phyloP scores from a whole-genome alignment of 73 alveolate species.

The Tetrahymena thermophila region DNA sequence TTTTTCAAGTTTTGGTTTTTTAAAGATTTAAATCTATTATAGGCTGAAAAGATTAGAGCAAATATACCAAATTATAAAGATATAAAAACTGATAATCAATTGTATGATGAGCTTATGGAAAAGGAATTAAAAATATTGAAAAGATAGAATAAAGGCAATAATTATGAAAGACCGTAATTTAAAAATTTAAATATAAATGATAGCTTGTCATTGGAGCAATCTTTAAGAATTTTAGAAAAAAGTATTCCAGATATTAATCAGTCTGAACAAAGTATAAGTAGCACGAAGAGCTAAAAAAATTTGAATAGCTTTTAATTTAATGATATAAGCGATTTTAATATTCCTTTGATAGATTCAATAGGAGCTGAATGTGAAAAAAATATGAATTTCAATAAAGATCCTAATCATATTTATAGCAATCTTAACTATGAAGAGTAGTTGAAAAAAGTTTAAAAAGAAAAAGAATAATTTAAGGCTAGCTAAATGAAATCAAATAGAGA shows the following conservation, averaged over 20 bases:
- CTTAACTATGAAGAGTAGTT: background rate
- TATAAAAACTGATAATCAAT: background rate
- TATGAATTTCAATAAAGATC: background rate
- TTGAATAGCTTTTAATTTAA: background rate
- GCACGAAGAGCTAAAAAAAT: background rate
- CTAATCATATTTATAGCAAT: background rate
- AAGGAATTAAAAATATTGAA: background rate
- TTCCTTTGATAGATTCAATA: background rate
- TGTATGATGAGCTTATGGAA: background rate
- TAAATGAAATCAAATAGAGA: background rate
- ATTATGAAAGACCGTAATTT: background rate
- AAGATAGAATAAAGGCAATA: background rate
- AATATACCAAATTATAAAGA: background rate
- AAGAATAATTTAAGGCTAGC: background rate
- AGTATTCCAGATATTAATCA: background rate
- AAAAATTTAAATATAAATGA: background rate
- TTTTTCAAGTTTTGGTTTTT: background rate
- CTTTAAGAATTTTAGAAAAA: background rate
- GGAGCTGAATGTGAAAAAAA: background rate
- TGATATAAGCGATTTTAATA: background rate
- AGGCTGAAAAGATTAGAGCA: background rate
- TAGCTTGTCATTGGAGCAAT: background rate
- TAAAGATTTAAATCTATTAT: background rate
- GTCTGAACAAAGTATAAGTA: background rate
- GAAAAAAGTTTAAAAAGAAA: background rate